Evolutionary conservation across 1,139 yeast genomes (phyloP).

Genomic region (Candida sojae): DNA sequence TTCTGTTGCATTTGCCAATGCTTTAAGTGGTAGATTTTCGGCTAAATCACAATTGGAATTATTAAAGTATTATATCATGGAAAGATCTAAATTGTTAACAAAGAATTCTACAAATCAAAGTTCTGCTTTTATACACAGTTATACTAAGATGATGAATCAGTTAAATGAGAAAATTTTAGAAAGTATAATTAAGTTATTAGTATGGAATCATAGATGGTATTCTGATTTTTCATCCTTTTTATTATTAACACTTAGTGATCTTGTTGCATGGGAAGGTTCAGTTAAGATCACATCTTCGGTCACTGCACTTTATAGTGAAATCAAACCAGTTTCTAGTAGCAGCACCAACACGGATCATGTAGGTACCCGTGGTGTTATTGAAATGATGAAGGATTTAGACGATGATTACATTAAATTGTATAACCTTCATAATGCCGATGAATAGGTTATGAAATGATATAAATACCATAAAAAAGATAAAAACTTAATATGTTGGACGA

Average conservation of each 20-base stretch:
- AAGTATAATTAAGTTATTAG: conserved; percentile 70
- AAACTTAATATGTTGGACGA: not conserved
- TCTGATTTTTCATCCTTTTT: conserved; percentile 80
- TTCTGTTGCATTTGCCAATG: conserved; percentile 77
- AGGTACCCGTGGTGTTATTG: conserved; percentile 56
- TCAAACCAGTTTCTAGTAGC: conserved; percentile 20
- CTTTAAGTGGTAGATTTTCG: conserved; percentile 75
- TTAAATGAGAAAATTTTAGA: conserved; percentile 67
- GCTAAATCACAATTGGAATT: conserved; percentile 79
- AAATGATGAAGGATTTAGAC: conserved; percentile 53
- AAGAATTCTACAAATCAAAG: conserved; percentile 29
- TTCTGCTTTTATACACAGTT: conserved; percentile 24
- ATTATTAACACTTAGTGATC: conserved; percentile 52
- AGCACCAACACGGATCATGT: conserved; percentile 19
- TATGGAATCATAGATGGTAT: conserved; percentile 99
- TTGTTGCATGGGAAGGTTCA: conserved; percentile 76
- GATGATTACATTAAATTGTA: conserved; percentile 53
- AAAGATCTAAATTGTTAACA: conserved; percentile 35
- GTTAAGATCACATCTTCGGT: conserved; percentile 75
- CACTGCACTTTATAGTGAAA: conserved; percentile 65
- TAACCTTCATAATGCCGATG: conserved; percentile 42
- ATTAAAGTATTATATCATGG: conserved; percentile 62
- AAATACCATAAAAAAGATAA: not conserved
- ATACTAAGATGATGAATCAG: conserved; percentile 46
- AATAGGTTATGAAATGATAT: conserved; percentile 17